These are phyloP conservation scores for Colletotrichum camelliae DNA, from an alignment of 2,329 filamentous ascomycete genomes.

Conservation along the genomic window DNA sequence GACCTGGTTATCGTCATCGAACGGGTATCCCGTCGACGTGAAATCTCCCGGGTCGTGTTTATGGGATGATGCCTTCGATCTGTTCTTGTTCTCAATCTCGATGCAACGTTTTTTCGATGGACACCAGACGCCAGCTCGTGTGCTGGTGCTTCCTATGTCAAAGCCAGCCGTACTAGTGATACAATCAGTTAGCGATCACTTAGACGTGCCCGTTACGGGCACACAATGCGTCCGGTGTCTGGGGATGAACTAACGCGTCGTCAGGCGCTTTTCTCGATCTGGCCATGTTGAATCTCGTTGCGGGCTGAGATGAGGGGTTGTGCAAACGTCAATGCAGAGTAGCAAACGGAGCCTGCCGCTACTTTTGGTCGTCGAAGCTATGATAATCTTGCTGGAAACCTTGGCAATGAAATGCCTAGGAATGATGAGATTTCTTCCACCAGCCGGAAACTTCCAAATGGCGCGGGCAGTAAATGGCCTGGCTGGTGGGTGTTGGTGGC, in stretches of 20 bases:
- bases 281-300: background rate
- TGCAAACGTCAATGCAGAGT: background rate
- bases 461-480: background rate
- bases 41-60: slow-evolving; percentile 20
- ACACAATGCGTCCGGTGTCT: background rate
- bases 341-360: background rate
- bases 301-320: background rate
- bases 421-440: background rate
- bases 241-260: background rate
- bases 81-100: background rate
- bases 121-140: slow-evolving; percentile 16
- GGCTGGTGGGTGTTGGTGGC: background rate
- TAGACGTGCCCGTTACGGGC: background rate
- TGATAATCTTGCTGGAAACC: background rate
- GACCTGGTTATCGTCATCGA: slow-evolving; percentile 1
- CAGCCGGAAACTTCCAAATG: background rate
- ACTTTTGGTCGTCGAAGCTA: background rate
- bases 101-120: background rate
- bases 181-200: background rate
- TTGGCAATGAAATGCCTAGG: background rate
- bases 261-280: background rate
- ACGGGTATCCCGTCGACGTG: slow-evolving; percentile 22
- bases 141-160: slow-evolving; percentile 26
- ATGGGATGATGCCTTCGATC: background rate
- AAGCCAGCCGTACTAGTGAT: background rate